phyloP scores from a whole-genome alignment of 2,329 filamentous ascomycete species.

The Pseudocercospora macadamiae region DNA sequence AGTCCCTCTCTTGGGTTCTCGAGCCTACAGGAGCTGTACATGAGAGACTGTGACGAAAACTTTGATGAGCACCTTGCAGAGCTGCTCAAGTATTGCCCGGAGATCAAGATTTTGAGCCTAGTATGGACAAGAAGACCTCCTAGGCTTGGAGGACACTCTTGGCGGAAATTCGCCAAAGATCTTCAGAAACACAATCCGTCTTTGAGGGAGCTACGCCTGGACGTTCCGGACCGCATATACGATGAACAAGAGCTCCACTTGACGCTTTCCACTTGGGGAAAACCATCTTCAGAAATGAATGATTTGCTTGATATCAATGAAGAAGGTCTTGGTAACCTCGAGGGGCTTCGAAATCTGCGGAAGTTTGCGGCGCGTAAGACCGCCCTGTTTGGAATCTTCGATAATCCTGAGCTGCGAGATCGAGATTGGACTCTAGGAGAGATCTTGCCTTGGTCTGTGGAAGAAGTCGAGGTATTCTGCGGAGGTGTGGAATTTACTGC shows the following conservation, averaged over 20 bases:
- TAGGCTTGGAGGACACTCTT: too few relatives aligned
- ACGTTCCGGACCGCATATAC: background rate
- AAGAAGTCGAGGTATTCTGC: conserved; percentile 12
- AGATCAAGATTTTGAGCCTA: too few relatives aligned
- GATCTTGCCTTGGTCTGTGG: conserved; percentile 3
- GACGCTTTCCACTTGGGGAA: background rate
- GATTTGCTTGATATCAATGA: background rate
- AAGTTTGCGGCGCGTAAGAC: conserved; percentile 3
- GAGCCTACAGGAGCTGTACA: too few relatives aligned
- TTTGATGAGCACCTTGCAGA: too few relatives aligned
- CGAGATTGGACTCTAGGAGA: conserved; percentile 13
- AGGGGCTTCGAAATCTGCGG: conserved; percentile 2
- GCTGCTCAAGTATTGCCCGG: too few relatives aligned
- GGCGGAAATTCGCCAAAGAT: background rate
- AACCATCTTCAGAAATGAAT: background rate
- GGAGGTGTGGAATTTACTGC: conserved; percentile 7
- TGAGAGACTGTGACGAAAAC: too few relatives aligned
- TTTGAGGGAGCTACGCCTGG: conserved; percentile 4
- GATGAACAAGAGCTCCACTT: background rate
- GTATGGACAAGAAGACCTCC: too few relatives aligned
- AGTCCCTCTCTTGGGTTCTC: too few relatives aligned
- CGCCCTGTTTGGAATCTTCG: conserved; percentile 9
- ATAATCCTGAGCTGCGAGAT: conserved; percentile 9
- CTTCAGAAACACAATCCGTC: background rate
- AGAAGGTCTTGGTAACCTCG: conserved; percentile 7